These are phyloP conservation scores for Sclerotinia spermophila DNA, from an alignment of 2,329 filamentous ascomycete genomes.

Conservation along the genomic window DNA sequence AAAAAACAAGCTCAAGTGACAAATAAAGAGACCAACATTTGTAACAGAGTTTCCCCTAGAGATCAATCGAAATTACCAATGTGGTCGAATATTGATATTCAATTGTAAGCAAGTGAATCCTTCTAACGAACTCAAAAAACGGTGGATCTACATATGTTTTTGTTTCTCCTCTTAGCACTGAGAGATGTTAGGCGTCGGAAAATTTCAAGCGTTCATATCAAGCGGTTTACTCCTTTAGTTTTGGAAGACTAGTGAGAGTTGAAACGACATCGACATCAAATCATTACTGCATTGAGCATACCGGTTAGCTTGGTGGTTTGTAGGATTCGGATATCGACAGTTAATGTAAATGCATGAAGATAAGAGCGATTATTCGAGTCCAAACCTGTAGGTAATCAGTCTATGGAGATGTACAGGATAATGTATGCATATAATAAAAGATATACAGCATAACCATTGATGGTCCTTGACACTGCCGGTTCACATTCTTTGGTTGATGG, in stretches of 20 bases:
- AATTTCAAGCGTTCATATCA: not conserved
- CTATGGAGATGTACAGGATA: not conserved
- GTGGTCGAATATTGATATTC: not conserved
- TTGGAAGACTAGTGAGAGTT: not conserved
- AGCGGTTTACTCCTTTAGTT: conserved; percentile 1
- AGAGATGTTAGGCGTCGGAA: not conserved
- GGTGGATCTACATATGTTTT: not conserved
- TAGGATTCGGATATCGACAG: not conserved
- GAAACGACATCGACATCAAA: conserved; percentile 4
- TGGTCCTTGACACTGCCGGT: not conserved
- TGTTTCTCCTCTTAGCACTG: not conserved
- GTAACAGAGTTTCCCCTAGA: not conserved
- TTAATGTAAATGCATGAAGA: not conserved
- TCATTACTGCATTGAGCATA: not conserved
- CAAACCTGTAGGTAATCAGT: not conserved
- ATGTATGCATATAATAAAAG: not conserved
- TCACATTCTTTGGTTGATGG: not conserved
- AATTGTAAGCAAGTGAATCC: conserved; percentile 1
- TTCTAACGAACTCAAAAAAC: not conserved
- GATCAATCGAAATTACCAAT: not conserved
- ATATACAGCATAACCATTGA: not conserved
- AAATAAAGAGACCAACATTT: not conserved
- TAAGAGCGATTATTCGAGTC: conserved; percentile 9
- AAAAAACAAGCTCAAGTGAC: not conserved
- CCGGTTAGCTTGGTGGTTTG: not conserved